These are phyloP conservation scores for Scedosporium aurantiacum DNA, from an alignment of 2,329 filamentous ascomycete genomes.

Conservation along the genomic window DNA sequence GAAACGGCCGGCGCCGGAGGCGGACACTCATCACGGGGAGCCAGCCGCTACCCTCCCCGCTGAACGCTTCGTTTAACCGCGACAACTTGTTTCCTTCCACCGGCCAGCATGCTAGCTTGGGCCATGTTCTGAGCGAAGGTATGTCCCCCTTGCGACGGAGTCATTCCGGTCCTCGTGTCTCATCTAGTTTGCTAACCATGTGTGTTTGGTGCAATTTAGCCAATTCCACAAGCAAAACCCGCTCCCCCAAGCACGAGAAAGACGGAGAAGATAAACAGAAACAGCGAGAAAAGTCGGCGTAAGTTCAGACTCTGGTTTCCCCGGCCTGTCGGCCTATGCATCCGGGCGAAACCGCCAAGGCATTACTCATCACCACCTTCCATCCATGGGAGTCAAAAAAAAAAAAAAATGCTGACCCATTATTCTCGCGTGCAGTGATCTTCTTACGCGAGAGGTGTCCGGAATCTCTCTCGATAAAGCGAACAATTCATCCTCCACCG, in stretches of 20 bases:
- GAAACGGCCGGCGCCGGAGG: constrained; percentile 80
- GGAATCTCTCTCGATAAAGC: constrained; percentile 85
- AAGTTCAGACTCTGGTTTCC: constrained; percentile 28
- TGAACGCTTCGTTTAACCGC: constrained; percentile 84
- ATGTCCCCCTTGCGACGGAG: constrained; percentile 19
- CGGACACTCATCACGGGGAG: constrained; percentile 94
- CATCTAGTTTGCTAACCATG: background rate
- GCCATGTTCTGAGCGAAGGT: constrained; percentile 76
- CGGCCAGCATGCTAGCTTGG: constrained; percentile 63
- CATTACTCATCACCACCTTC: too few species aligned
- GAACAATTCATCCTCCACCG: constrained; percentile 35
- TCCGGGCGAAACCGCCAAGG: too few species aligned
- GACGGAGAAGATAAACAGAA: constrained; percentile 54
- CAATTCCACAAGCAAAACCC: background rate
- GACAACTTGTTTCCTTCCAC: constrained; percentile 57
- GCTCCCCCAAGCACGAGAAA: constrained; percentile 5
- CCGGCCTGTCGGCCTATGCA: background rate
- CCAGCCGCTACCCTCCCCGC: constrained; percentile 86
- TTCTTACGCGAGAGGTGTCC: constrained; percentile 85
- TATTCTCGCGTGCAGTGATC: constrained; percentile 46
- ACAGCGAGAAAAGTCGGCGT: constrained; percentile 89
- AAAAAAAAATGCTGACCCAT: background rate
- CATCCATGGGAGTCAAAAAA: background rate
- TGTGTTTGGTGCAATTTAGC: background rate
- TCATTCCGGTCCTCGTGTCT: background rate